These are phyloP conservation scores for Plantago lanceolata DNA, from an alignment of 305 asterid species.

Conservation along the genomic window DNA sequence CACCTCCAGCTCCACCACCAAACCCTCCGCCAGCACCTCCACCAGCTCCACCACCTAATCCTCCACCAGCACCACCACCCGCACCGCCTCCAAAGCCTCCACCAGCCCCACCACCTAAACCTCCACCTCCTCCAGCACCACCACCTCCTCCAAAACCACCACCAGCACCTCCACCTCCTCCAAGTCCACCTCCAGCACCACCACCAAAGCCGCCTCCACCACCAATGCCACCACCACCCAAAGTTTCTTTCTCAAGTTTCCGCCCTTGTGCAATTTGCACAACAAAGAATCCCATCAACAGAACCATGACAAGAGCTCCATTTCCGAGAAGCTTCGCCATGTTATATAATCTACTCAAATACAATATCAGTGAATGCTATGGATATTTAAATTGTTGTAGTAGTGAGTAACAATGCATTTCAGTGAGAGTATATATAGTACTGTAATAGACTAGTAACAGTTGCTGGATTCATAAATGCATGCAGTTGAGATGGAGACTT, in stretches of 20 bases:
- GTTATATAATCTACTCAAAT: background rate
- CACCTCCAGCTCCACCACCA: constrained; percentile 25
- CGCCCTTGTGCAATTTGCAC: constrained; percentile 31
- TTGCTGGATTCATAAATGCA: constrained; percentile 35
- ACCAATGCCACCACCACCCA: constrained; percentile 25
- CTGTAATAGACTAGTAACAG: background rate
- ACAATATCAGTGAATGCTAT: background rate
- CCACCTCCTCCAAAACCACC: constrained; percentile 17
- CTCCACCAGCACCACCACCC: constrained; percentile 14
- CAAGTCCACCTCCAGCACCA: background rate
- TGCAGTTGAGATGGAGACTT: constrained; percentile 41
- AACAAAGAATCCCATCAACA: constrained; percentile 34
- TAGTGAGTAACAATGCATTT: background rate
- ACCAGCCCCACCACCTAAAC: constrained; percentile 13
- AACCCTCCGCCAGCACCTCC: constrained; percentile 4
- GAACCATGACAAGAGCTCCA: constrained; percentile 27
- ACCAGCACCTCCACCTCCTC: constrained; percentile 16
- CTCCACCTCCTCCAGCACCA: constrained; percentile 19
- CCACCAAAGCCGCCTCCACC: background rate
- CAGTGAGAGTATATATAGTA: background rate
- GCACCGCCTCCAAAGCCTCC: constrained; percentile 20
- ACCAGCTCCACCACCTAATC: constrained; percentile 1
- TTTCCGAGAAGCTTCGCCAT: constrained; percentile 34
- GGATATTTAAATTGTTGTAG: background rate
- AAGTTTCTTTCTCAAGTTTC: constrained; percentile 36